Percentiles rank a stretch among this genome's conserved stretches.
These are phyloP conservation scores for Trichoderma asperelloides DNA, from an alignment of 495 filamentous ascomycete species.

Conservation along the genomic window DNA sequence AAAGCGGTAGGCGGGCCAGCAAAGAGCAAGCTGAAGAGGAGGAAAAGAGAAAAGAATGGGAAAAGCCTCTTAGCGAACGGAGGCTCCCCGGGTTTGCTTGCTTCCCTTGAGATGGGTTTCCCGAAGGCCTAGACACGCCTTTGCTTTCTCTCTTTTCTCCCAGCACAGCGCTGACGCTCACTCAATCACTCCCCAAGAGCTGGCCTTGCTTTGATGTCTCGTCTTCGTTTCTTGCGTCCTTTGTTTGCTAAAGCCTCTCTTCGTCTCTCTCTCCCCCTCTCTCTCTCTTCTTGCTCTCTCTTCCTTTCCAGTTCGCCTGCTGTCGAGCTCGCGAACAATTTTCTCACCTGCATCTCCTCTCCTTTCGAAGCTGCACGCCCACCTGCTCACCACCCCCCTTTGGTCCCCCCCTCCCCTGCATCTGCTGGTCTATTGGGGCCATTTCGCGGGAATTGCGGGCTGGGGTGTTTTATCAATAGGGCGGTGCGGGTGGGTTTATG, in stretches of 20 bases:
- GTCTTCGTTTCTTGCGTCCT: background rate
- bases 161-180: background rate
- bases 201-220: background rate
- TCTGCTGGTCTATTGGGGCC: background rate
- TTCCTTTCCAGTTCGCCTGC: background rate
- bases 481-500: slow-evolving; percentile 1
- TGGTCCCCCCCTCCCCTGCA: background rate
- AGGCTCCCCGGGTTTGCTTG: background rate
- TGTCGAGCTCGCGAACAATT: background rate
- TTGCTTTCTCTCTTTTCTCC: background rate
- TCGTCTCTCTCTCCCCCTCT: background rate
- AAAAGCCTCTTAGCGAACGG: background rate
- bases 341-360: background rate
- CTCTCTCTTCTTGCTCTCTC: background rate
- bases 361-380: background rate
- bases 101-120: background rate
- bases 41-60: background rate
- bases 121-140: background rate
- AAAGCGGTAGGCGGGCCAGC: background rate
- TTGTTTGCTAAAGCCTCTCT: background rate
- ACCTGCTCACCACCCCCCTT: background rate
- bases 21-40: background rate
- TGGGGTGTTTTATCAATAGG: slow-evolving; percentile 7
- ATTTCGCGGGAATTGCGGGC: slow-evolving; percentile 7
- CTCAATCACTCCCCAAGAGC: too few relatives aligned